Percentiles rank a stretch among this genome's conserved stretches.
phyloP scores from a whole-genome alignment of 139 green algal genomes.

The Eudorina sp. region DNA sequence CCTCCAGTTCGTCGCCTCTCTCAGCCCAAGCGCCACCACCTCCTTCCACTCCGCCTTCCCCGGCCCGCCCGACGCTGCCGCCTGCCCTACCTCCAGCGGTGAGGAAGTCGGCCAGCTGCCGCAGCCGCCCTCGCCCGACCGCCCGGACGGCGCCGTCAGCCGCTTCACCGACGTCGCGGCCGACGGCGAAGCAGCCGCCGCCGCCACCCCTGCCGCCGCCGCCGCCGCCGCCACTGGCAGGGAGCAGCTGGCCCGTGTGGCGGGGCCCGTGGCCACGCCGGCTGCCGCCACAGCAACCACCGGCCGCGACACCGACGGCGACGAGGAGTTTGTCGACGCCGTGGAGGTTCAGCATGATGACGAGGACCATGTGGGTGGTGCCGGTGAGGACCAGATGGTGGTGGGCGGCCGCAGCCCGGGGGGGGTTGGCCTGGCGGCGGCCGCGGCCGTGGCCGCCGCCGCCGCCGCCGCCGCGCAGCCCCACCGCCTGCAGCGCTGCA shows the following conservation, averaged over 20 bases:
- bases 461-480: neutral
- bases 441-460: neutral
- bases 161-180: neutral
- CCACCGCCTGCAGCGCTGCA: neutral
- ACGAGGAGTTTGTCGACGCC: slow-evolving; percentile 44
- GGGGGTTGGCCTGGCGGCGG: neutral
- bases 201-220: neutral
- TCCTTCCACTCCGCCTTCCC: slow-evolving; percentile 1
- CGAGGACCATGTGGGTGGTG: slow-evolving; percentile 5
- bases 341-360: slow-evolving; percentile 39
- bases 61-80: neutral
- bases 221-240: neutral
- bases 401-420: neutral
- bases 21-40: slow-evolving; percentile 7
- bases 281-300: neutral
- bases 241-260: neutral
- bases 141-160: neutral
- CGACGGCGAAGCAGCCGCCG: neutral
- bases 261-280: neutral
- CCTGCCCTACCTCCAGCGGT: neutral
- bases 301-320: neutral
- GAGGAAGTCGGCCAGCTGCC: neutral
- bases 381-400: neutral
- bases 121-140: neutral
- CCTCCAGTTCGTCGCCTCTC: slow-evolving; percentile 21